Evolutionary conservation across 116 monocot species (phyloP).

Genomic region (Trichopus zeylanicus): DNA sequence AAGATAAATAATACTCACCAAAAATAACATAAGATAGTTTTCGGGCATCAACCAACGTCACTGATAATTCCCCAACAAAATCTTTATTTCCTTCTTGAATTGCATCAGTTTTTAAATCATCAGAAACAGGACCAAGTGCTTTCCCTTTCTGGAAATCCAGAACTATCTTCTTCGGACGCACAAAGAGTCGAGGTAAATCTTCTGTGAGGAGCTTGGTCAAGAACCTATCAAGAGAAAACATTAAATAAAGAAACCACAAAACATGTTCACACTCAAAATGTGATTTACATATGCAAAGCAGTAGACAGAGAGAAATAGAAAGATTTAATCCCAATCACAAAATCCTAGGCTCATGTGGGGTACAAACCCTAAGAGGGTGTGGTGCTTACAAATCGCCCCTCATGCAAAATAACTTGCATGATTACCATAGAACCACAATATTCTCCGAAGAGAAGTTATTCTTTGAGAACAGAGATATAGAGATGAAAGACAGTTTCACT

Average conservation of each 20-base stretch:
- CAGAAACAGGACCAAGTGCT: slow-evolving; percentile 67
- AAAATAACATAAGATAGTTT: slow-evolving; percentile 71
- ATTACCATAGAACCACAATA: too few species aligned
- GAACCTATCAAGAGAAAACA: slow-evolving; percentile 42
- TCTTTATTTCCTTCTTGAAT: slow-evolving; percentile 67
- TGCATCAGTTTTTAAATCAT: slow-evolving; percentile 30
- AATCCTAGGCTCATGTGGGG: too few species aligned
- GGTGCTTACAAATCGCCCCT: too few species aligned
- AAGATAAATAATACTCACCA: slow-evolving; percentile 36
- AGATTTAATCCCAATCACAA: too few species aligned
- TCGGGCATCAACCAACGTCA: slow-evolving; percentile 89
- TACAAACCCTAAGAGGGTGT: too few species aligned
- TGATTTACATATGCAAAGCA: neutral
- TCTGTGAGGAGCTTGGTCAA: slow-evolving; percentile 86
- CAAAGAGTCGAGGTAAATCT: slow-evolving; percentile 92
- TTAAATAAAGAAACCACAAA: slow-evolving; percentile 4
- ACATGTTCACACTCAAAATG: too few species aligned
- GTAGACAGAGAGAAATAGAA: too few species aligned
- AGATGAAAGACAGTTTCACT: slow-evolving; percentile 24
- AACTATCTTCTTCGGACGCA: slow-evolving; percentile 90
- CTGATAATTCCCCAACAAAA: slow-evolving; percentile 84
- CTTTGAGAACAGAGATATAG: neutral
- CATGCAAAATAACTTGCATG: too few species aligned
- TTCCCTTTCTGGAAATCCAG: slow-evolving; percentile 93
- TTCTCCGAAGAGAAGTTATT: too few species aligned